A percentile compares a stretch with the other conserved stretches of the same genome.
These are phyloP conservation scores for Leishmania major DNA, from an alignment of 208 protist genomes.

Conservation along the genomic window DNA sequence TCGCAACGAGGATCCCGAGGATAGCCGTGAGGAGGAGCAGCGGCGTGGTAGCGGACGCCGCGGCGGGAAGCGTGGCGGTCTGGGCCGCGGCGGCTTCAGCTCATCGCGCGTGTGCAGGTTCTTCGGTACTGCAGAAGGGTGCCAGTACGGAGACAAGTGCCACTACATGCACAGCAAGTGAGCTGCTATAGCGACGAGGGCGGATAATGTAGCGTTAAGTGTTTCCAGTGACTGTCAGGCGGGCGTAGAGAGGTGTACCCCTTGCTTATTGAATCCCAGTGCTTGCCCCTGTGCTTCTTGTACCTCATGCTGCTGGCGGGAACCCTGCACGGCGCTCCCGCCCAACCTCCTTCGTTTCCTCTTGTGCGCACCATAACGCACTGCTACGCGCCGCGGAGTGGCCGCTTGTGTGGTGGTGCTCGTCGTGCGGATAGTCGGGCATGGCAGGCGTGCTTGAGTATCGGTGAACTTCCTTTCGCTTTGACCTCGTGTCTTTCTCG, in stretches of 20 bases:
- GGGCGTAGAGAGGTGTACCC: neutral
- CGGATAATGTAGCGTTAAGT: neutral
- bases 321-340: neutral
- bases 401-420: neutral
- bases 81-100: slow-evolving; percentile 17
- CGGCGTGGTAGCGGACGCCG: slow-evolving; percentile 33
- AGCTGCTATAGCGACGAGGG: neutral
- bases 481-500: slow-evolving; percentile 1
- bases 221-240: neutral
- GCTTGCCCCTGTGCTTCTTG: neutral
- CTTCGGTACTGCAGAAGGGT: slow-evolving; percentile 42
- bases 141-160: slow-evolving; percentile 50
- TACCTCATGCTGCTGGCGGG: neutral
- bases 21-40: slow-evolving; percentile 33
- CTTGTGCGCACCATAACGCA: neutral
- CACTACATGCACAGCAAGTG: slow-evolving; percentile 42
- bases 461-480: neutral
- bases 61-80: slow-evolving; percentile 23
- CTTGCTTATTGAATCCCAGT: neutral
- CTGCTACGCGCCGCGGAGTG: neutral
- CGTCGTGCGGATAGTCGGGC: neutral
- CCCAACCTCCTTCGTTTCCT: neutral
- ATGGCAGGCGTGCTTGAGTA: neutral
- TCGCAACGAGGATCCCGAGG: slow-evolving; percentile 28
- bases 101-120: slow-evolving; percentile 34